Evolutionary conservation across 2,329 filamentous ascomycete genomes (phyloP), one percentile per base, ranked within the genome.

Genomic region (Fonsecaea multimorphosa): DNA sequence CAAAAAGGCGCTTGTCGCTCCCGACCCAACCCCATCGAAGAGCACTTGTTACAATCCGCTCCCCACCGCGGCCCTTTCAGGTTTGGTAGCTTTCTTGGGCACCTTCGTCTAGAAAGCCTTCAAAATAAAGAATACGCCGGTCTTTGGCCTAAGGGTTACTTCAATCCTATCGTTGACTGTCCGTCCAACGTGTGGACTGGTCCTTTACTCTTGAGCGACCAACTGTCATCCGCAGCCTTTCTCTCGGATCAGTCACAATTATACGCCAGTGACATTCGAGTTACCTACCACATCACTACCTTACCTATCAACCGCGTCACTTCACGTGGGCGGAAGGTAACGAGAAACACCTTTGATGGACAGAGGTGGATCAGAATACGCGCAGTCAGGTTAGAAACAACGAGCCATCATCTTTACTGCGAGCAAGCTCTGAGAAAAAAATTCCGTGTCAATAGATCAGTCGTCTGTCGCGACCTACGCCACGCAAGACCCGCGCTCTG

Each of bases 391-490:
- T 92, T 92, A 91, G 90, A 88, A 77, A 85, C 79, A 87, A 88
- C 87, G 86, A 78, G 83, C 82, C 84, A 84, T 87, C 84, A 82
- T 64, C 59, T 61, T 58, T 51, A 2, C 54, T n/a, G 32, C 54
- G 65, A 71, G 36, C 71, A 66, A 56, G 32, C 68, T 68, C 69
- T 72, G 60, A 70, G 59, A 68, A 46, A 68, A 46, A 29, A 52
- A 49, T 31, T 27, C 61, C 52, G 51, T 65, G 67, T 27, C 63
- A 58, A 88, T 91, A 95, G 93, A 96, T 90, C 91, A 92, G 86
- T 86, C 90, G 82, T 91, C 93, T 91, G 90, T 91, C 90, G 91
- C 91, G 82, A 91, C 94, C 81, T 96, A 96, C 82, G 85, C 91
- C 74, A 87, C 89, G 76, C 90, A 91, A 83, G 93, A 97, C 83